These are phyloP conservation scores for Phytophthora boehmeriae DNA, from an alignment of 352 stramenopile species.

Conservation along the genomic window DNA sequence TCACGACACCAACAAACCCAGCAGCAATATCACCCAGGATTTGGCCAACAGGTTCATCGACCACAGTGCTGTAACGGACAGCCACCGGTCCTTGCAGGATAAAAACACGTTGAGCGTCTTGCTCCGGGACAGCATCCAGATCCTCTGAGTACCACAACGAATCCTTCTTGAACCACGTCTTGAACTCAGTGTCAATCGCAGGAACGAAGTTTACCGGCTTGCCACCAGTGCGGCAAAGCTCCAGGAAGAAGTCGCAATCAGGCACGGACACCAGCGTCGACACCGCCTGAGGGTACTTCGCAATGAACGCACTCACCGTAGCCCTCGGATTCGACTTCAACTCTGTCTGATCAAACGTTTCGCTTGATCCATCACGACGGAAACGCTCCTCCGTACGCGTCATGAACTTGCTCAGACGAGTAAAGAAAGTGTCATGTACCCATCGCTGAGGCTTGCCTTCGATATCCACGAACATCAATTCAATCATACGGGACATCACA, in stretches of 20 bases:
- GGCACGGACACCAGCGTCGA: conserved; percentile 71
- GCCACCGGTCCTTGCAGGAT: conserved; percentile 86
- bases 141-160: conserved; percentile 92
- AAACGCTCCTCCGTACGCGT: conserved; percentile 73
- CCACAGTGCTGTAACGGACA: conserved; percentile 77
- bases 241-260: conserved; percentile 85
- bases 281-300: conserved; percentile 54
- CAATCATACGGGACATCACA: conserved; percentile 76
- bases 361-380: conserved; percentile 33
- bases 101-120: conserved; percentile 81
- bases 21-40: conserved; percentile 73
- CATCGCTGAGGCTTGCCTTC: conserved; percentile 64
- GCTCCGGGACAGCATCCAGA: conserved; percentile 77
- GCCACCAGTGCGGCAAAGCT: conserved; percentile 78
- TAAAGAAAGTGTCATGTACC: conserved; percentile 72
- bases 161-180: conserved; percentile 91
- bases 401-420: conserved; percentile 81
- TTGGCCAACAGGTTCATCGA: conserved; percentile 77
- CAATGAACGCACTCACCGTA: conserved; percentile 51
- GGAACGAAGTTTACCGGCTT: conserved; percentile 91
- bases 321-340: conserved; percentile 49
- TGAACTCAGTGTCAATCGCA: conserved; percentile 81
- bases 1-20: conserved; percentile 60
- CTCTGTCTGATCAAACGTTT: conserved; percentile 49
- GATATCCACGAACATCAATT: conserved; percentile 77